These are phyloP conservation scores for Fusarium begoniae DNA, from an alignment of 2,329 filamentous ascomycete genomes.

Conservation along the genomic window DNA sequence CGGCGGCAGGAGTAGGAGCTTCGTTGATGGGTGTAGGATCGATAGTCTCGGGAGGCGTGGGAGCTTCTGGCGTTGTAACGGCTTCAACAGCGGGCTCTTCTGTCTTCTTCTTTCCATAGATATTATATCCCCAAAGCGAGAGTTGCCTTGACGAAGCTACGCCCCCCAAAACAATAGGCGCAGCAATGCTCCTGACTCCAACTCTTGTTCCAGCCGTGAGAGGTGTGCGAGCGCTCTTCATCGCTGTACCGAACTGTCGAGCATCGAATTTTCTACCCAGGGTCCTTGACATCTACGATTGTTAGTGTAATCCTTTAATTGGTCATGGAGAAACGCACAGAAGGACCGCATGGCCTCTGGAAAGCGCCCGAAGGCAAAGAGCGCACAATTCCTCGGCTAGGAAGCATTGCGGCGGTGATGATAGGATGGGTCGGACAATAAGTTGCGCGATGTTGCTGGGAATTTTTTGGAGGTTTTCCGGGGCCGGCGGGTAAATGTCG, in stretches of 20 bases:
- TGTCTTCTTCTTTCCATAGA: slow-evolving; percentile 42
- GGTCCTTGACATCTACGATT: slow-evolving; percentile 39
- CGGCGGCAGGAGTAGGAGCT: slow-evolving; percentile 30
- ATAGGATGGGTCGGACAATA: slow-evolving; percentile 24
- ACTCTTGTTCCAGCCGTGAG: slow-evolving; percentile 37
- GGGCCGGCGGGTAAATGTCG: slow-evolving; percentile 49
- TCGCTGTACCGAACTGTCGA: slow-evolving; percentile 49
- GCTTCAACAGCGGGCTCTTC: slow-evolving; percentile 33
- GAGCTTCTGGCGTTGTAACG: slow-evolving; percentile 23
- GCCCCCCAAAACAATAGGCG: slow-evolving; percentile 46
- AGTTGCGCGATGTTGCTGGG: slow-evolving; percentile 25
- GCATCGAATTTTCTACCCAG: slow-evolving; percentile 46
- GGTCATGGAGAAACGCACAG: slow-evolving; percentile 35
- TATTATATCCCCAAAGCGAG: slow-evolving; percentile 48
- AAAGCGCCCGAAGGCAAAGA: slow-evolving; percentile 48
- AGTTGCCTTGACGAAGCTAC: slow-evolving; percentile 44
- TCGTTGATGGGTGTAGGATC: slow-evolving; percentile 19
- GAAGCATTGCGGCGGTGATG: slow-evolving; percentile 52
- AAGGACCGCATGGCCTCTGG: slow-evolving; percentile 45
- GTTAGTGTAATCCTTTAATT: slow-evolving; percentile 2
- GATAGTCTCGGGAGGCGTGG: slow-evolving; percentile 27
- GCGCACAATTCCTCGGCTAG: slow-evolving; percentile 56
- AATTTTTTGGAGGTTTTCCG: slow-evolving; percentile 43
- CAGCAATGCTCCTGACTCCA: slow-evolving; percentile 30
- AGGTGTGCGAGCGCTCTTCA: slow-evolving; percentile 35